phyloP scores from a whole-genome alignment of 176 grass and related monocot species.

The Aegilops tauschii region DNA sequence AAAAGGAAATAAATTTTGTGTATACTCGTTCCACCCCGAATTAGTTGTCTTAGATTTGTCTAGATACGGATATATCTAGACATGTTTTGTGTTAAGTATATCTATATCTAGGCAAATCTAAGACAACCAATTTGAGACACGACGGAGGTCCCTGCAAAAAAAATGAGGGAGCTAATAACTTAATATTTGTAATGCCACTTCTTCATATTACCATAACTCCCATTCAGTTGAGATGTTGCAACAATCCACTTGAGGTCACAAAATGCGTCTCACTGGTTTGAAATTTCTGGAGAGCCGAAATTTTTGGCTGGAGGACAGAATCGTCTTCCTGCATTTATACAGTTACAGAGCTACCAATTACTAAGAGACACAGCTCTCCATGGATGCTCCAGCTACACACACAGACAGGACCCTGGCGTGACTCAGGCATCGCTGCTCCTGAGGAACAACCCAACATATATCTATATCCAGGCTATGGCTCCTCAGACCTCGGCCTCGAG shows the following conservation, averaged over 20 bases:
- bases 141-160: too few relatives aligned
- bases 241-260: background rate
- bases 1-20: too few relatives aligned
- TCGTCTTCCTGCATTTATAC: constrained; percentile 24
- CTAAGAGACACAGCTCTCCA: background rate
- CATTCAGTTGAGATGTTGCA: background rate
- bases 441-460: background rate
- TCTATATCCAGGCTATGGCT: background rate
- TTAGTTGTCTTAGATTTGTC: too few relatives aligned
- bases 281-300: background rate
- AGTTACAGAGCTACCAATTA: background rate
- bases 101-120: too few relatives aligned
- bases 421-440: background rate
- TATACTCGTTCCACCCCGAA: too few relatives aligned
- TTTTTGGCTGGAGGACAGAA: constrained; percentile 4
- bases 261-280: background rate
- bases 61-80: too few relatives aligned
- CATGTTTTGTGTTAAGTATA: too few relatives aligned
- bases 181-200: too few relatives aligned
- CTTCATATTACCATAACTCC: background rate
- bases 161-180: too few relatives aligned
- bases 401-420: background rate
- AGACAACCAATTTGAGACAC: too few relatives aligned
- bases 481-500: constrained; percentile 17
- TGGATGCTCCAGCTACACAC: background rate